Conservation (phyloP, 2,329 filamentous ascomycete genomes). For the Chalaropsis thielavioides region DNA sequence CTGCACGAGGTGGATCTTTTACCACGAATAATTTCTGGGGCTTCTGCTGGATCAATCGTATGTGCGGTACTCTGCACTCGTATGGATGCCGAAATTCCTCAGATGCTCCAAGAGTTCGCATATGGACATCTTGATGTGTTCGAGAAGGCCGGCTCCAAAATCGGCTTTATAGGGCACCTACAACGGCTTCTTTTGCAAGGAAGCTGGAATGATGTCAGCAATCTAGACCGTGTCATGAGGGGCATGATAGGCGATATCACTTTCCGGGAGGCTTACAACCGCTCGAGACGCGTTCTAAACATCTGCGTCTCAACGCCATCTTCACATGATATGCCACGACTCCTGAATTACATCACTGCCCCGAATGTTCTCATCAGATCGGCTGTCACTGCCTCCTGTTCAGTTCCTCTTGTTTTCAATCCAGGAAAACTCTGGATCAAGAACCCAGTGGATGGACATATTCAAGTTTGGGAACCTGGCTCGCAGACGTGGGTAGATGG, state of each 20-base stretch:
- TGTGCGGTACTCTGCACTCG: conserved; percentile 65
- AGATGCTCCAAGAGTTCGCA: conserved; percentile 53
- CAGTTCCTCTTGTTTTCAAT: conserved; percentile 74
- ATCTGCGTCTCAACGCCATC: conserved; percentile 84
- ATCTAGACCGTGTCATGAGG: conserved; percentile 70
- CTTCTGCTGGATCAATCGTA: conserved; percentile 78
- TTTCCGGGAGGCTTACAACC: conserved; percentile 90
- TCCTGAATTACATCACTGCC: conserved; percentile 86
- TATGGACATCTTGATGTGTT: conserved; percentile 74
- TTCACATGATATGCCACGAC: conserved; percentile 69
- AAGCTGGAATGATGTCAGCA: conserved; percentile 69
- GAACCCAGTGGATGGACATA: conserved; percentile 62
- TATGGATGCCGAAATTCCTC: conserved; percentile 64
- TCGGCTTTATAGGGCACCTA: conserved; percentile 50
- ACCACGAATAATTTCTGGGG: conserved; percentile 74
- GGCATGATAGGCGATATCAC: conserved; percentile 74
- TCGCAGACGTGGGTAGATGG: conserved; percentile 85
- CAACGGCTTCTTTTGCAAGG: conserved; percentile 66
- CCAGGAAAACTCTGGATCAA: conserved; percentile 69
- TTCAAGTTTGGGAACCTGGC: conserved; percentile 71
- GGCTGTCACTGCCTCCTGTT: conserved; percentile 89
- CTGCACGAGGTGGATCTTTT: conserved; percentile 61
- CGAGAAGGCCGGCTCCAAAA: conserved; percentile 35
- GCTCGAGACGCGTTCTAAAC: conserved; percentile 82
- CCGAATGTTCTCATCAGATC: conserved; percentile 96